Evolutionary conservation across 805 yeast species (phyloP), one percentile per base, ranked within the genome.

Genomic region (Candida qinlingensis): DNA sequence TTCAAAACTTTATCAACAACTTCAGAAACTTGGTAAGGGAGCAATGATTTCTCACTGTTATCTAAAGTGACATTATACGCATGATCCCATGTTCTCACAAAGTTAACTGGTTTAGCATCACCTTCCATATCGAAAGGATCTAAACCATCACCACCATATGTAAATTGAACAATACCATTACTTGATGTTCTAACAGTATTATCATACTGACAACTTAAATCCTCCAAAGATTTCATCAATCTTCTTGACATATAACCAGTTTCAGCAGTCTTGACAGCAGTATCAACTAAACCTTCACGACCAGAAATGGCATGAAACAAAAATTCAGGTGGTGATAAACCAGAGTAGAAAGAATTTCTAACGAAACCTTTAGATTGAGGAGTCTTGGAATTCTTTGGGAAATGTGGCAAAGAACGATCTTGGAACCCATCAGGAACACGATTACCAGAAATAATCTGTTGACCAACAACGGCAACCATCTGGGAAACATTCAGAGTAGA

Each of bases 401-500:
- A 94, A 71, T 94, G 99, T 10, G 99, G 99, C 57, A 94, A 73
- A 0, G 99, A 89, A 69, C 99, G 83, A 71, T 94, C 98, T 69
- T 94, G 98, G 77, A 94, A 94, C n/a, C 99, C 99, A 75, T 94
- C 96, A 27, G 99, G 98, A 53, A 94, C 99, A 79, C 99, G 96
- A 65, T 89, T 87, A 69, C 99, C 99, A 4, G 96, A 84, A 58
- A 94, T 94, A 73, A 94, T 94, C 70, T 94, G 99, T 72, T 94
- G 99, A 47, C 99, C 99, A 30, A 94, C 99, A 65, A 92, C 97
- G 0, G 99, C 99, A 77, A 94, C 98, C 99, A 94, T 94, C 74
- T 94, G 99, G 11, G 99, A 94, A 31, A 94, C 99, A 68, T 94
- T 94, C 54, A 95, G 78, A 0, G 97, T 90, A 37, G 98, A 94